Evolutionary conservation across 257 asterid genomes (phyloP).

Genomic region (Scutellaria barbata): DNA sequence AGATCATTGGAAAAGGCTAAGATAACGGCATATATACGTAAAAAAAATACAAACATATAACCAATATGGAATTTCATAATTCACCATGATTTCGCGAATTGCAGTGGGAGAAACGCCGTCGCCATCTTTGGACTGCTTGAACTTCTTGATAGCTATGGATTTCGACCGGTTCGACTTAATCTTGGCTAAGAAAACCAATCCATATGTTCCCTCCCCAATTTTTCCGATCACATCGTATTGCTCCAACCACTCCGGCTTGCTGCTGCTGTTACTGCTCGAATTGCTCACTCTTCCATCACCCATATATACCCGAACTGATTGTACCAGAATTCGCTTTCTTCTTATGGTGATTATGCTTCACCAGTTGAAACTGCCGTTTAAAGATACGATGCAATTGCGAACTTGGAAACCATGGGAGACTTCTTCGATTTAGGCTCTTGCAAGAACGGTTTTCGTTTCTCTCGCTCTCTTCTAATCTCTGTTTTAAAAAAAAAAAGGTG

Average conservation of each 20-base stretch:
- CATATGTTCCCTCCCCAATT: conserved; percentile 97
- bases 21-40: neutral
- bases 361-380: neutral
- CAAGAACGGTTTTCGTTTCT: neutral
- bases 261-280: conserved; percentile 44
- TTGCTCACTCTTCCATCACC: conserved; percentile 57
- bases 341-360: conserved; percentile 18
- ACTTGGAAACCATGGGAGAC: conserved; percentile 24
- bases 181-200: conserved; percentile 92
- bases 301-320: conserved; percentile 38
- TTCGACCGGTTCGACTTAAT: conserved; percentile 75
- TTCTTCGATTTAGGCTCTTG: neutral
- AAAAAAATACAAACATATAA: neutral
- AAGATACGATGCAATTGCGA: neutral
- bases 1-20: neutral
- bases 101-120: conserved; percentile 99
- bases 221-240: conserved; percentile 93
- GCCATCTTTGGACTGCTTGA: conserved; percentile 98
- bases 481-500: neutral
- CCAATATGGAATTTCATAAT: neutral
- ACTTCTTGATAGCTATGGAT: conserved; percentile 92
- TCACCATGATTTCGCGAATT: conserved; percentile 97
- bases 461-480: neutral
- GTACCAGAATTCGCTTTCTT: neutral
- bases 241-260: conserved; percentile 95